Evolutionary conservation across 257 asterid species (phyloP).

Genomic region (Galeopsis tetrahit): DNA sequence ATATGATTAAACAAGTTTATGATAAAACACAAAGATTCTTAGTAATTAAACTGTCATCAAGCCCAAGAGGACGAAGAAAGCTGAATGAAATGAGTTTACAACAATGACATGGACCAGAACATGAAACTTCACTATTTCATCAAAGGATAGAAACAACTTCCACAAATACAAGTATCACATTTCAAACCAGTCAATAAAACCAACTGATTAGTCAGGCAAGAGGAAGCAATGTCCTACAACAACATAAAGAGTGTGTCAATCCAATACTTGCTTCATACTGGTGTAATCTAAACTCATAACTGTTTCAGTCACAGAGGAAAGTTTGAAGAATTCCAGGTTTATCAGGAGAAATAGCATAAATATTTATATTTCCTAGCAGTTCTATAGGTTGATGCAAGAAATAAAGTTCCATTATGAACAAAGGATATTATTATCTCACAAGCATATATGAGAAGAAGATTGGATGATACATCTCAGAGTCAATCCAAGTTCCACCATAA

Average conservation of each 20-base stretch:
- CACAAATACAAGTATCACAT: constrained; percentile 15
- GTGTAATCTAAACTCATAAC: background rate
- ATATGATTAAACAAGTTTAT: constrained; percentile 20
- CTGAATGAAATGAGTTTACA: background rate
- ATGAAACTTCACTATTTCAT: constrained; percentile 24
- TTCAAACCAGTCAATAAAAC: constrained; percentile 13
- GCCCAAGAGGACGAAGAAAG: constrained; percentile 15
- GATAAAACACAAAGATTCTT: background rate
- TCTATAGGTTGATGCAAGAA: no score
- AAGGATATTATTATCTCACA: constrained; percentile 21
- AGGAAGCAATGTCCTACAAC: constrained; percentile 10
- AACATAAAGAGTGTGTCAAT: background rate
- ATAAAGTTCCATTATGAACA: no score
- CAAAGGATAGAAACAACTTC: constrained; percentile 15
- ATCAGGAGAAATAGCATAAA: no score
- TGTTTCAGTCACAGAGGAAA: constrained; percentile 2
- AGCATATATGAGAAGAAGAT: constrained; percentile 10
- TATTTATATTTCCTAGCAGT: no score
- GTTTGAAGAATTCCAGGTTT: no score
- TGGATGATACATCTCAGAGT: constrained; percentile 18
- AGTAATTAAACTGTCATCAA: constrained; percentile 16
- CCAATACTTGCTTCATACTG: constrained; percentile 2
- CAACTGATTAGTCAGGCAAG: constrained; percentile 24
- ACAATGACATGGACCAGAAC: constrained; percentile 10
- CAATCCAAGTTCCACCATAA: constrained; percentile 21